Conservation (phyloP, 1,139 yeast species). For the Zygoascus meyerae region DNA sequence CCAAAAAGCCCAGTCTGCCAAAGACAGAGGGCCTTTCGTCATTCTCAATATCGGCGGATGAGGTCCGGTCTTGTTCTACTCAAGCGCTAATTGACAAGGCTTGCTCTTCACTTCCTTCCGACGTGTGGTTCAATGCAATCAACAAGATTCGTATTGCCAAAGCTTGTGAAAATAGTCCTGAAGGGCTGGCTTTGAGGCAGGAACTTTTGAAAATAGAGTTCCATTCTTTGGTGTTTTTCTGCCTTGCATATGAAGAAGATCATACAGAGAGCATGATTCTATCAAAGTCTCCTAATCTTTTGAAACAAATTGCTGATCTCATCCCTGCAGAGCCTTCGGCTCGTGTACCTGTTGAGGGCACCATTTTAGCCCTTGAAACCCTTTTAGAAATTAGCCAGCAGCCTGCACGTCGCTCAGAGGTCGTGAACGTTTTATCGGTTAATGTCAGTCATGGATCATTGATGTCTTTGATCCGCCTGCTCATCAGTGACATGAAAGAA, state of each 20-base stretch:
- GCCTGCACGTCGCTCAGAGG: slow-evolving; percentile 68
- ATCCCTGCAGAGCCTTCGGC: slow-evolving; percentile 46
- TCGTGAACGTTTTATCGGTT: slow-evolving; percentile 79
- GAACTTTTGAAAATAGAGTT: slow-evolving; percentile 60
- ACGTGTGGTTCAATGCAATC: slow-evolving; percentile 59
- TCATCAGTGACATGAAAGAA: slow-evolving; percentile 45
- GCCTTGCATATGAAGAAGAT: slow-evolving; percentile 44
- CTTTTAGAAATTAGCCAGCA: slow-evolving; percentile 67
- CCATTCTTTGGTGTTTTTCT: slow-evolving; percentile 58
- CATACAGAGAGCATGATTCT: slow-evolving; percentile 58
- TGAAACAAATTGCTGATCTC: slow-evolving; percentile 65
- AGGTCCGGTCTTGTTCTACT: slow-evolving; percentile 29
- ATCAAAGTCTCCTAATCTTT: slow-evolving; percentile 69
- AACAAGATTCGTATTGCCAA: slow-evolving; percentile 62
- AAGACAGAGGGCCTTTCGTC: slow-evolving; percentile 26
- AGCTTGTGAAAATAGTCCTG: slow-evolving; percentile 57
- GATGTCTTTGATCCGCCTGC: slow-evolving; percentile 63
- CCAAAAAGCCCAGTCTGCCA: background rate
- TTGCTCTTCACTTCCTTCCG: slow-evolving; percentile 51
- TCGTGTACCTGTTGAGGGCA: slow-evolving; percentile 45
- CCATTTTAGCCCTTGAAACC: slow-evolving; percentile 58
- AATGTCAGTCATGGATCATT: slow-evolving; percentile 81
- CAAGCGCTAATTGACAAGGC: slow-evolving; percentile 65
- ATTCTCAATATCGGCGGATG: slow-evolving; percentile 24
- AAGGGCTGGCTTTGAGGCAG: slow-evolving; percentile 51